A percentile compares a stretch with the other conserved stretches of the same genome.
Evolutionary conservation across 225 moss, liverwort and hornwort species (phyloP).

Genomic region (Marchantia polymorpha): DNA sequence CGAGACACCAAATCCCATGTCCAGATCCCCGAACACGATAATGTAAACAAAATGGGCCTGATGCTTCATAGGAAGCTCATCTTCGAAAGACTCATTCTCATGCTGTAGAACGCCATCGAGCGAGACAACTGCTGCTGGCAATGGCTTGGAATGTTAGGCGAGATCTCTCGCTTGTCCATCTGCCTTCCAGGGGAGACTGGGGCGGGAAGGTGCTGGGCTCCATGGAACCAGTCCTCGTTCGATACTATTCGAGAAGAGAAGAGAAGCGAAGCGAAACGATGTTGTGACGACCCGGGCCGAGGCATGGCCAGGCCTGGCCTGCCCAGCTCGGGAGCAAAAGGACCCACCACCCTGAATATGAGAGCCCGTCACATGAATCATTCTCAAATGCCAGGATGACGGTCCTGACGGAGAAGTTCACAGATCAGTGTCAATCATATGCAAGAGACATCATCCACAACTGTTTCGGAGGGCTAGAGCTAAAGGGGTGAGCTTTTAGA

Average conservation of each 20-base stretch:
- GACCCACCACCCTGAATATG: neutral
- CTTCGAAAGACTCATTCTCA: neutral
- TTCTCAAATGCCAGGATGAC: neutral
- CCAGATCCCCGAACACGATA: neutral
- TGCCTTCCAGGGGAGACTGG: neutral
- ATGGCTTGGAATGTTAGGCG: neutral
- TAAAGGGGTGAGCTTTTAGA: neutral
- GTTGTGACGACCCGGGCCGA: neutral
- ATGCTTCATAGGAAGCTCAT: neutral
- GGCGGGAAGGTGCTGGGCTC: neutral
- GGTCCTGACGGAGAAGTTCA: neutral
- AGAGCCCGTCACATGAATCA: constrained; percentile 8
- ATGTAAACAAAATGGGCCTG: neutral
- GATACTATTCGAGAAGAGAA: no score
- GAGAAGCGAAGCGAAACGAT: neutral
- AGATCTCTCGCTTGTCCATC: constrained; percentile 16
- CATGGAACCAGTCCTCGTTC: no score
- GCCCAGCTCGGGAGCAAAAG: neutral
- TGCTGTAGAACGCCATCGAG: neutral
- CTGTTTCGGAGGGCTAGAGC: neutral
- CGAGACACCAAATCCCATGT: neutral
- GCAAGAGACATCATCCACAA: neutral
- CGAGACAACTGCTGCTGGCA: neutral
- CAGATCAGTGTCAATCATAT: neutral
- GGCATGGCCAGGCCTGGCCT: neutral